These are phyloP conservation scores for Trichothecium sympodiale DNA, from an alignment of 2,329 filamentous ascomycete species.

Conservation along the genomic window DNA sequence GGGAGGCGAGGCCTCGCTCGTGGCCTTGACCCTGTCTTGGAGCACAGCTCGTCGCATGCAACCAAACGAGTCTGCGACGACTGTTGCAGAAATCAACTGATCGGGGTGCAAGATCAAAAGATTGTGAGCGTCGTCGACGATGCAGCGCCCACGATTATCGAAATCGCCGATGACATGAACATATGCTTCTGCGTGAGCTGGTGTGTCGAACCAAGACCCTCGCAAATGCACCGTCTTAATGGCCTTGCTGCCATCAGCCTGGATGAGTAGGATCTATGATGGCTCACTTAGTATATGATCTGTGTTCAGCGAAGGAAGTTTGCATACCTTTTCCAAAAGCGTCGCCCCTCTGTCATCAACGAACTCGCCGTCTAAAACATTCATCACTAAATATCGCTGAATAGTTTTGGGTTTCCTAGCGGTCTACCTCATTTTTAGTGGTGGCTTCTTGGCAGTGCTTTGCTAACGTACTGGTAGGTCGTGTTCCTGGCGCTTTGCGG, in stretches of 20 bases:
- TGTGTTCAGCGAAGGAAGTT: constrained; percentile 5
- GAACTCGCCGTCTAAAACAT: constrained; percentile 61
- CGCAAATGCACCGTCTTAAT: constrained; percentile 64
- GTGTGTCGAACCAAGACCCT: constrained; percentile 77
- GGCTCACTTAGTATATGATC: constrained; percentile 8
- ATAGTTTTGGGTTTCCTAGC: constrained; percentile 60
- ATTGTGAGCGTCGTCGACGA: constrained; percentile 72
- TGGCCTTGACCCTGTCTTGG: constrained; percentile 89
- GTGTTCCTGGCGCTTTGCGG: constrained; percentile 22
- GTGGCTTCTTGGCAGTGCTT: constrained; percentile 14
- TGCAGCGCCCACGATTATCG: constrained; percentile 55
- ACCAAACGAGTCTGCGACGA: constrained; percentile 90
- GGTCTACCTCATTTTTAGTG: constrained; percentile 60
- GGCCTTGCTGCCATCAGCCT: constrained; percentile 60
- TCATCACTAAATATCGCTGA: constrained; percentile 75
- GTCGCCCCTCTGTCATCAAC: constrained; percentile 47
- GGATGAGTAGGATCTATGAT: constrained; percentile 63
- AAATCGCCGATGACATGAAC: constrained; percentile 83
- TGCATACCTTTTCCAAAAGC: constrained; percentile 58
- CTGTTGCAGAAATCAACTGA: constrained; percentile 87
- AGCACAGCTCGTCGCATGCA: constrained; percentile 86
- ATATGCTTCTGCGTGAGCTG: constrained; percentile 61
- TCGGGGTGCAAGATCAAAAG: constrained; percentile 91
- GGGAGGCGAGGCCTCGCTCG: constrained; percentile 65
- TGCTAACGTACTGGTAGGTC: constrained; percentile 24